These are phyloP conservation scores for Hydnomerulius pinastri DNA, from an alignment of 768 basidiomycete species.

Conservation along the genomic window DNA sequence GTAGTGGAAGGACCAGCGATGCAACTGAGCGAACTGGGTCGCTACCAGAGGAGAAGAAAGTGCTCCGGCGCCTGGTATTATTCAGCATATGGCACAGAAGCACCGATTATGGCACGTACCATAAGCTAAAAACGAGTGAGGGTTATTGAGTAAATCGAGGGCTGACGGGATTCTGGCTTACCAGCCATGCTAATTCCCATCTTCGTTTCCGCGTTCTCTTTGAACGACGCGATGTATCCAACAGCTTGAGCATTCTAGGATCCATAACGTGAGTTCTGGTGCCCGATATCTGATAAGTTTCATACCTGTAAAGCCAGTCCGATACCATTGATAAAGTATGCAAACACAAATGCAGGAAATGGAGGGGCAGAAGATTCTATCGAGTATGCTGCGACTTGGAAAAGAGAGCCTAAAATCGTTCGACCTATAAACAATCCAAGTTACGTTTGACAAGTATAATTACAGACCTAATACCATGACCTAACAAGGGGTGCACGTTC, in stretches of 20 bases:
- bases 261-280: not conserved
- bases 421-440: not conserved
- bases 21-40: slow-evolving; percentile 48
- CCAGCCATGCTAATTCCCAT: slow-evolving; percentile 69
- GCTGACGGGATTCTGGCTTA: not conserved
- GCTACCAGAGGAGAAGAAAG: slow-evolving; percentile 54
- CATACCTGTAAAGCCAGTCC: slow-evolving; percentile 49
- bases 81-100: not conserved
- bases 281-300: not conserved
- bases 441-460: not conserved
- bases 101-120: not conserved
- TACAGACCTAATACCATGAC: slow-evolving; percentile 40
- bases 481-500: slow-evolving; percentile 22
- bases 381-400: slow-evolving; percentile 54
- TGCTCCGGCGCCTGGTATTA: slow-evolving; percentile 43
- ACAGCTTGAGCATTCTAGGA: slow-evolving; percentile 71
- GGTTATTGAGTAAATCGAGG: not conserved
- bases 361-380: slow-evolving; percentile 59
- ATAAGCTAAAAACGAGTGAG: slow-evolving; percentile 10
- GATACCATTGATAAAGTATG: slow-evolving; percentile 48
- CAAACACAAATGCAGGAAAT: slow-evolving; percentile 62
- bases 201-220: slow-evolving; percentile 56
- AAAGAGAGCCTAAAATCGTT: slow-evolving; percentile 45
- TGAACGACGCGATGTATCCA: slow-evolving; percentile 63
- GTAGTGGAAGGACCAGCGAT: slow-evolving; percentile 43